Percentiles rank a stretch among this genome's conserved stretches.
Evolutionary conservation across 768 basidiomycete genomes (phyloP).

Genomic region (Russula brevipes): DNA sequence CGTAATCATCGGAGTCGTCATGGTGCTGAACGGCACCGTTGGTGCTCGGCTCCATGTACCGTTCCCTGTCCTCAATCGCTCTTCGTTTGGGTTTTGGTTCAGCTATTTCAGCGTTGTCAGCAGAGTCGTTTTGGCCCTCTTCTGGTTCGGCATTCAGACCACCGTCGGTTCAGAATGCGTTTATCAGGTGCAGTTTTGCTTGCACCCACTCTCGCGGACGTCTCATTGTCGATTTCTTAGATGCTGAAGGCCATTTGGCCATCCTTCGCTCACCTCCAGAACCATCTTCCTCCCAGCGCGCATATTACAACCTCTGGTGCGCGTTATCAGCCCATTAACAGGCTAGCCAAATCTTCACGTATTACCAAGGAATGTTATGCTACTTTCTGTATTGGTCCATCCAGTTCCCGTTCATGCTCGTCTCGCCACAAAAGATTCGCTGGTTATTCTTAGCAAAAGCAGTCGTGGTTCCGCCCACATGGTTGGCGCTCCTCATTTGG

Average conservation of each 20-base stretch:
- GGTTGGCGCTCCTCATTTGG: slow-evolving; percentile 31
- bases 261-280: slow-evolving; percentile 56
- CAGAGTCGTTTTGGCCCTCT: slow-evolving; percentile 68
- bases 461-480: slow-evolving; percentile 40
- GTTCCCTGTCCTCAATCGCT: slow-evolving; percentile 74
- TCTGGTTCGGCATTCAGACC: slow-evolving; percentile 78
- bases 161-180: slow-evolving; percentile 59
- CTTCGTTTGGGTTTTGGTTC: slow-evolving; percentile 87
- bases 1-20: slow-evolving; percentile 61
- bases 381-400: slow-evolving; percentile 76
- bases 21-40: slow-evolving; percentile 73
- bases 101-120: slow-evolving; percentile 83
- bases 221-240: slow-evolving; percentile 20
- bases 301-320: slow-evolving; percentile 60
- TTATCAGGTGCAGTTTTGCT: slow-evolving; percentile 45
- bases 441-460: slow-evolving; percentile 68
- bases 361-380: slow-evolving; percentile 54
- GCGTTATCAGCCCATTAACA: slow-evolving; percentile 18
- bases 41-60: slow-evolving; percentile 75
- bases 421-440: slow-evolving; percentile 74
- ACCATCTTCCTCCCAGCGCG: slow-evolving; percentile 51
- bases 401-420: slow-evolving; percentile 67
- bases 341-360: slow-evolving; percentile 1
- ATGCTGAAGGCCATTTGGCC: slow-evolving; percentile 87
- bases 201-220: too few relatives aligned